These are phyloP conservation scores for Russula sp. DNA, from an alignment of 768 basidiomycete genomes.

Conservation along the genomic window DNA sequence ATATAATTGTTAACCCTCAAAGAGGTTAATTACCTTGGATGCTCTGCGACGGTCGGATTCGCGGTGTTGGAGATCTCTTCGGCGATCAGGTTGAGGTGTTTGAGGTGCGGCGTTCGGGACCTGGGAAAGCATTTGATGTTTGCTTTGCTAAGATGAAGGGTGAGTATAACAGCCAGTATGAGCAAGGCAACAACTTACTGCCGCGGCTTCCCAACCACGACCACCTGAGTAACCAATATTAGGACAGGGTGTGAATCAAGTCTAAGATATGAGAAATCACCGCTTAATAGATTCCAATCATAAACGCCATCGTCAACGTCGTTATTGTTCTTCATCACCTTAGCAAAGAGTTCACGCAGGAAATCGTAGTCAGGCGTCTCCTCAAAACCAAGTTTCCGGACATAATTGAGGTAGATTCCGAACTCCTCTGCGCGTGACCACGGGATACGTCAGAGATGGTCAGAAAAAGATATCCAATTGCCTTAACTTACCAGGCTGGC, in stretches of 20 bases:
- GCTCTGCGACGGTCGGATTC: conserved; percentile 59
- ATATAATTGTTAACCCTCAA: conserved; percentile 69
- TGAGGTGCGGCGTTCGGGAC: conserved; percentile 48
- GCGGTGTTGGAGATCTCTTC: conserved; percentile 47
- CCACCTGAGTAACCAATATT: conserved; percentile 44
- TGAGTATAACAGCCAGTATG: neutral
- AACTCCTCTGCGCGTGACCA: conserved; percentile 71
- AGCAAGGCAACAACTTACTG: conserved; percentile 39
- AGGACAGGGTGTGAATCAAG: neutral
- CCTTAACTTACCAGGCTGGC: conserved; percentile 70
- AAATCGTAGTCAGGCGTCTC: conserved; percentile 99
- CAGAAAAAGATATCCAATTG: neutral
- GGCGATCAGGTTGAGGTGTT: conserved; percentile 42
- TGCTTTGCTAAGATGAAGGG: conserved; percentile 34
- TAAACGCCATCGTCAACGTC: conserved; percentile 91
- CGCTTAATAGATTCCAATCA: conserved; percentile 94
- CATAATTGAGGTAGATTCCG: conserved; percentile 97
- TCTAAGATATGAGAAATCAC: conserved; percentile 29
- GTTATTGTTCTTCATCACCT: conserved; percentile 85
- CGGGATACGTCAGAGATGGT: neutral
- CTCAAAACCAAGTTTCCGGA: conserved; percentile 97
- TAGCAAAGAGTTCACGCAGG: conserved; percentile 87
- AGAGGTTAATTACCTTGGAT: conserved; percentile 55
- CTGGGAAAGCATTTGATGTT: conserved; percentile 58
- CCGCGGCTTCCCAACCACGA: conserved; percentile 87